Conservation (phyloP, 169 alveolate species). For the Perkinsus olseni region DNA sequence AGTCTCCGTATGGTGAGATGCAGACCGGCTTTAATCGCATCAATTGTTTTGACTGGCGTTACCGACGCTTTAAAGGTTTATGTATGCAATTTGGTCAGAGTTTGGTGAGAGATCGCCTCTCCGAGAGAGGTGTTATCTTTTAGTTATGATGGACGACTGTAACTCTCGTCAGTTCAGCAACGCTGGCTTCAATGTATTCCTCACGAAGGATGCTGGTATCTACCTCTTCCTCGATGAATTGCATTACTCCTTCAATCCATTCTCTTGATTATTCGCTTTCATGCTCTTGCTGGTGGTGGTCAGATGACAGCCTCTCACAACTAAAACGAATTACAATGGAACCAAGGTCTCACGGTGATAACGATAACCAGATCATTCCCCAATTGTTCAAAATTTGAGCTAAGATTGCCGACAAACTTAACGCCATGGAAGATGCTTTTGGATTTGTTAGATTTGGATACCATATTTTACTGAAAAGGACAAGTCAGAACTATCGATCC, state of each 20-base stretch:
- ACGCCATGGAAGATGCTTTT: slow-evolving; percentile 40
- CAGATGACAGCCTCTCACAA: slow-evolving; percentile 61
- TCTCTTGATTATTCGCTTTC: slow-evolving; percentile 37
- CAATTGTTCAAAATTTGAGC: slow-evolving; percentile 41
- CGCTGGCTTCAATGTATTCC: slow-evolving; percentile 47
- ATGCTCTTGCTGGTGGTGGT: slow-evolving; percentile 48
- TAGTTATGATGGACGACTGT: slow-evolving; percentile 57
- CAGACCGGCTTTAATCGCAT: slow-evolving; percentile 51
- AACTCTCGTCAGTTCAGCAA: slow-evolving; percentile 53
- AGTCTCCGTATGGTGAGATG: slow-evolving; percentile 52
- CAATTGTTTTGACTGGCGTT: slow-evolving; percentile 49
- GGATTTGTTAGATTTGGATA: no score
- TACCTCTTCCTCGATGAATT: slow-evolving; percentile 41
- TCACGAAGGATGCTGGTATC: slow-evolving; percentile 42
- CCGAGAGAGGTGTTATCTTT: slow-evolving; percentile 50
- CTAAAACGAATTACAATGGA: slow-evolving; percentile 53
- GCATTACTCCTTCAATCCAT: slow-evolving; percentile 52
- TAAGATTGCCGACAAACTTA: no score
- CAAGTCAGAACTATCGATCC: no score
- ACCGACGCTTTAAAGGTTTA: slow-evolving; percentile 58
- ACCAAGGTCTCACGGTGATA: slow-evolving; percentile 45
- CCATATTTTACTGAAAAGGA: no score
- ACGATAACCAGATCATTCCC: slow-evolving; percentile 51
- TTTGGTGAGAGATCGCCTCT: slow-evolving; percentile 33
- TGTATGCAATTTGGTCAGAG: slow-evolving; percentile 37